Conservation (phyloP, 192 early-diverging fungal species). For the Rhizophagus prolifer region DNA sequence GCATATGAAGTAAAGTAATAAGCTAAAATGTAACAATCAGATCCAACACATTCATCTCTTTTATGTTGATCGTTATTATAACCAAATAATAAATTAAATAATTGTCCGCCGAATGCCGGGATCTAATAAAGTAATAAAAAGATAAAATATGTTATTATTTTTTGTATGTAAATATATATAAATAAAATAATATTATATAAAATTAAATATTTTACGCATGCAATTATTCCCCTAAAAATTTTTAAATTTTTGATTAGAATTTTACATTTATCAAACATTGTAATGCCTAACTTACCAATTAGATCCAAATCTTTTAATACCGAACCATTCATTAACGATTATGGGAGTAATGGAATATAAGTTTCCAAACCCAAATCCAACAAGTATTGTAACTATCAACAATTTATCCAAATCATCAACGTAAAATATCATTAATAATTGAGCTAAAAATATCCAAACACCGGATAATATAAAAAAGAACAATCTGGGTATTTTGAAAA, state of each 20-base stretch:
- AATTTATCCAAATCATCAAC: conserved; percentile 29
- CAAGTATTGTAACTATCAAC: conserved; percentile 28
- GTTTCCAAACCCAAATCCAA: conserved; percentile 42
- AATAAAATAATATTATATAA: too few relatives aligned
- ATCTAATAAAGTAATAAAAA: background rate
- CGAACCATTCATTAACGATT: conserved; percentile 47
- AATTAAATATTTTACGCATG: background rate
- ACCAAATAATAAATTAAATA: conserved; percentile 4
- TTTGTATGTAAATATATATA: too few relatives aligned
- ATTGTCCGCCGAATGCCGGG: background rate
- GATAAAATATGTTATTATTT: background rate
- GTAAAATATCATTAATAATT: conserved; percentile 31
- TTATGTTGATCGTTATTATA: background rate
- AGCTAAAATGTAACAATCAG: background rate
- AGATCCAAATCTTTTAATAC: conserved; percentile 37
- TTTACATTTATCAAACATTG: too few relatives aligned
- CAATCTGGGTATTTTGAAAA: conserved; percentile 36
- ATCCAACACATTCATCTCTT: background rate
- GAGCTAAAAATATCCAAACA: conserved; percentile 37
- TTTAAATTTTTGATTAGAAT: background rate
- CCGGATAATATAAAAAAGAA: conserved; percentile 39
- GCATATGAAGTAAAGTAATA: background rate
- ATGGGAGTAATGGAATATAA: conserved; percentile 41
- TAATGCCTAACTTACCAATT: conserved; percentile 33
- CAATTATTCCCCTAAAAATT: background rate